Evolutionary conservation across 2,329 filamentous ascomycete genomes (phyloP), one percentile per base, ranked within the genome.

Genomic region (Fusarium foetens): DNA sequence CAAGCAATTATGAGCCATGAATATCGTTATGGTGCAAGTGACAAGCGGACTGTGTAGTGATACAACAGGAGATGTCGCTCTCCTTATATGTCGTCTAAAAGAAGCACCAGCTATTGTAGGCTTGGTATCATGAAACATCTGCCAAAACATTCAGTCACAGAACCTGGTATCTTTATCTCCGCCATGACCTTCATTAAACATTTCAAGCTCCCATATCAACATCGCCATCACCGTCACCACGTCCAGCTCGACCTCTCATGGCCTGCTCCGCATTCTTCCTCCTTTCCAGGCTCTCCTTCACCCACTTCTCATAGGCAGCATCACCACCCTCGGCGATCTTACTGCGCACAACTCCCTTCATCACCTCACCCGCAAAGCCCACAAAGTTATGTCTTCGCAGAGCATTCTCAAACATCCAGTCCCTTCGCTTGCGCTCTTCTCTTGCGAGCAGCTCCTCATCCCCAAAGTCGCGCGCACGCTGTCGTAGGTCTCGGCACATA

Each of bases 331-430:
- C 87, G 66, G 86, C 85, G 43, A 97, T 80, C 86, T 97, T 97
- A 68, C 84, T 81, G 72, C 83, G 86, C n/a, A 94, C 92, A 8
- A 98, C 95, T 2, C 91, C 93, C 85, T 96, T 97, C 76, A 97
- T 84, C 68, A 98, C 86, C 84, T 98, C 94, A 17, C 94, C 94
- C 6, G 95, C 93, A 78, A 99, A 98, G 0, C 94, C 95, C 1
- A 99, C 93, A 84, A 99, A 99, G 82, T 99, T 99, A 82, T 97
- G 95, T 76, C 93, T 86, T 68, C 96, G 85, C 77, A 99, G 85
- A 16, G 94, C 93, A 82, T 99, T 99, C 87, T 99, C 96, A 87
- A 96, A 98, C 79, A 91, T 88, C 96, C 96, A 99, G 72, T 91
- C 93, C 64, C 87, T 87, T 58, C 96, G 88, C 89, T 97, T 97